A percentile compares a stretch with the other conserved stretches of the same genome.
These are phyloP conservation scores for Salix koriyanagi DNA, from an alignment of 345 rosid species.

Conservation along the genomic window DNA sequence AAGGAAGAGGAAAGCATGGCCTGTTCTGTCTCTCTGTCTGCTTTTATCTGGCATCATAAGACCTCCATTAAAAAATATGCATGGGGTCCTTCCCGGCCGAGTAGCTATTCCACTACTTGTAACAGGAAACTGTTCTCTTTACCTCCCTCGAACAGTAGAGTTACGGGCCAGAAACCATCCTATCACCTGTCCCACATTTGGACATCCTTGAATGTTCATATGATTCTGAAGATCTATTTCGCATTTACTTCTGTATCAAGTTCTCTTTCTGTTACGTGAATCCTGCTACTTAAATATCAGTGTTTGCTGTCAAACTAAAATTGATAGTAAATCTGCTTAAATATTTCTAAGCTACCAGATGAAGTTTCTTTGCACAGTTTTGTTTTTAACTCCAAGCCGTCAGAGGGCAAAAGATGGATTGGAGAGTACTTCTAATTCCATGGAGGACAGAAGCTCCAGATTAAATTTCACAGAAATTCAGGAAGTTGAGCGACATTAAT, in stretches of 20 bases:
- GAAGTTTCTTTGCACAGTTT: not conserved
- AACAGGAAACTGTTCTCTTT: not conserved
- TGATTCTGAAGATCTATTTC: not conserved
- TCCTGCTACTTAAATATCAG: not conserved
- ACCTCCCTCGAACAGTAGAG: not conserved
- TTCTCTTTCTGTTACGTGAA: not conserved
- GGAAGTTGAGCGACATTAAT: not conserved
- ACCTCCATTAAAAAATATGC: conserved; percentile 20
- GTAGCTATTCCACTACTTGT: not conserved
- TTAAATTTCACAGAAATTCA: not conserved
- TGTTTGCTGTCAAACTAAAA: not conserved
- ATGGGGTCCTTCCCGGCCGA: not conserved
- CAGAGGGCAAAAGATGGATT: not conserved
- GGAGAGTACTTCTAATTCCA: not conserved
- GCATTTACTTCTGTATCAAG: not conserved
- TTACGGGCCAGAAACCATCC: not conserved
- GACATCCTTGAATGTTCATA: not conserved
- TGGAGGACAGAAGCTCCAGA: not conserved
- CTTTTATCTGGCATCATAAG: conserved; percentile 19
- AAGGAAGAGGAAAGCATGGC: conserved; percentile 21
- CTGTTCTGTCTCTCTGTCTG: conserved; percentile 32
- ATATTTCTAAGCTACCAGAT: not conserved
- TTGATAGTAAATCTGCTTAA: not conserved
- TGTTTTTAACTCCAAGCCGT: not conserved
- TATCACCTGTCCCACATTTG: not conserved